Conservation (phyloP, 768 basidiomycete species). For the Tulasnella sp. region DNA sequence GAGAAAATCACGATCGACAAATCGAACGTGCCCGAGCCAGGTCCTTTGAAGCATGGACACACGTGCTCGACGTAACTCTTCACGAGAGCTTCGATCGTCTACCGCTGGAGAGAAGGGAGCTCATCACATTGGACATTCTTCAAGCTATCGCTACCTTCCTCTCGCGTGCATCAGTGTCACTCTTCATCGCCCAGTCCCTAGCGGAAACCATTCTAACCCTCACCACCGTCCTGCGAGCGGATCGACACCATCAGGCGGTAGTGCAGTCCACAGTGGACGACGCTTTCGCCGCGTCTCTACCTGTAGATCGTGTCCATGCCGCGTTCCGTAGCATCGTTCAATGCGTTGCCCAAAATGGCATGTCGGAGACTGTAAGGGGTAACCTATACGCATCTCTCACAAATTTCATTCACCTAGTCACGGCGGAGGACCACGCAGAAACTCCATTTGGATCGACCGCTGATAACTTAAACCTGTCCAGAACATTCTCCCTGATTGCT, state of each 20-base stretch:
- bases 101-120: conserved; percentile 72
- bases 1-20: conserved; percentile 81
- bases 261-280: conserved; percentile 55
- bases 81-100: conserved; percentile 78
- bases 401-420: conserved; percentile 77
- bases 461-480: background rate
- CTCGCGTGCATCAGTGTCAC: conserved; percentile 50
- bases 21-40: conserved; percentile 56
- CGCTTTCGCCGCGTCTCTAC: conserved; percentile 53
- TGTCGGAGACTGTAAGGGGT: conserved; percentile 77
- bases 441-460: background rate
- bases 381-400: conserved; percentile 88
- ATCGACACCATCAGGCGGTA: conserved; percentile 56
- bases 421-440: conserved; percentile 10
- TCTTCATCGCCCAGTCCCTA: conserved; percentile 67
- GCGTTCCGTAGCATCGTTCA: conserved; percentile 67
- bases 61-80: conserved; percentile 72
- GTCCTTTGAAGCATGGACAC: conserved; percentile 76
- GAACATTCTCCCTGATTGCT: conserved; percentile 4
- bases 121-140: conserved; percentile 81
- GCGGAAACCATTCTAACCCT: conserved; percentile 72
- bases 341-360: conserved; percentile 62
- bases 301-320: conserved; percentile 64
- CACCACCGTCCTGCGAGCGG: conserved; percentile 82
- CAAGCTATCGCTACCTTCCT: conserved; percentile 66